Conservation (phyloP, 208 protist genomes). For the Crithidia bombi region DNA sequence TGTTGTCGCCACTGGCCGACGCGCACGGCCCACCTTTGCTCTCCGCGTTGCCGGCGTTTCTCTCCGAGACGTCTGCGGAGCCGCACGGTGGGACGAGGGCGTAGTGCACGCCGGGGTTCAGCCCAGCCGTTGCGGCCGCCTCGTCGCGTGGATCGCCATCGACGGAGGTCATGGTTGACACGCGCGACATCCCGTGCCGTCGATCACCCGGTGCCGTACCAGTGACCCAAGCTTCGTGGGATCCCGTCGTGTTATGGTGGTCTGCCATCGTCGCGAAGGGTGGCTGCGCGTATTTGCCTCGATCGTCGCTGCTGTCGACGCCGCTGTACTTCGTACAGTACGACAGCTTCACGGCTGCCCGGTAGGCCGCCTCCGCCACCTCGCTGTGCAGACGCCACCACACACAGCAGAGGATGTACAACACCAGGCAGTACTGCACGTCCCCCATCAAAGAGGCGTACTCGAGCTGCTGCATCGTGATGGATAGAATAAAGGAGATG, state of each 20-base stretch:
- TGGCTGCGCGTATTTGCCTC: background rate
- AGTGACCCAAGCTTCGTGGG: background rate
- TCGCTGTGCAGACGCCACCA: constrained; percentile 77
- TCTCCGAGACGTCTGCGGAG: background rate
- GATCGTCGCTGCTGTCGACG: constrained; percentile 1
- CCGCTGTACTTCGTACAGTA: background rate
- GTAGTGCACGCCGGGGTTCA: background rate
- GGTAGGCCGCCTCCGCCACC: constrained; percentile 34
- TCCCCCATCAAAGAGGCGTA: constrained; percentile 82
- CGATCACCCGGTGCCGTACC: background rate
- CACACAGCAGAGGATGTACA: constrained; percentile 79
- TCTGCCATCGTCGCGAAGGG: background rate
- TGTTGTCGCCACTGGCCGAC: background rate
- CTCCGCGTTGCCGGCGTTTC: background rate
- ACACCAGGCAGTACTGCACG: constrained; percentile 78
- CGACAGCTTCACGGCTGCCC: background rate
- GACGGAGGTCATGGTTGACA: constrained; percentile 11
- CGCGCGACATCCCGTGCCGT: constrained; percentile 3
- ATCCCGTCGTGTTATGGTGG: background rate
- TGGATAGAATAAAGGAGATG: constrained; percentile 49
- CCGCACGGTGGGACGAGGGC: background rate
- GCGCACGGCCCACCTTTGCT: background rate
- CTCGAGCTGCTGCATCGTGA: constrained; percentile 68
- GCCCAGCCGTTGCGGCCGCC: background rate
- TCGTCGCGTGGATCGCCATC: constrained; percentile 7